phyloP scores from a whole-genome alignment of 23 red algal species.

The Agarophyton chilense region DNA sequence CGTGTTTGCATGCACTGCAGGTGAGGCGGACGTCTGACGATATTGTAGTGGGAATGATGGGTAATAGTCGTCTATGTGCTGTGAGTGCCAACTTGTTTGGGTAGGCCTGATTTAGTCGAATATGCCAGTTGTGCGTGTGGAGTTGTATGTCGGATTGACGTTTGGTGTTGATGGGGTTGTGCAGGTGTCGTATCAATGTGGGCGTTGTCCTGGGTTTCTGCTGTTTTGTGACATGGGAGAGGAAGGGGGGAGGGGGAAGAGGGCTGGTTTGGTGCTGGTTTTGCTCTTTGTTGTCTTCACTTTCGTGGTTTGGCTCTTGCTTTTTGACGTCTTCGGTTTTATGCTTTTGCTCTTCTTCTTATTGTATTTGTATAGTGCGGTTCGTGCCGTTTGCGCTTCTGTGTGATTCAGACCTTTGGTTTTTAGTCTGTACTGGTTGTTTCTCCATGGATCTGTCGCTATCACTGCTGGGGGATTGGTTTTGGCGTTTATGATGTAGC shows the following conservation, averaged over 20 bases:
- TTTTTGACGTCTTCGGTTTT: too few species aligned
- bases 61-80: not conserved
- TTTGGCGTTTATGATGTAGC: not conserved
- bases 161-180: not conserved
- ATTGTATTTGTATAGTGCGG: not conserved
- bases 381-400: not conserved
- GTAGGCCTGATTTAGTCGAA: not conserved
- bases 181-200: not conserved
- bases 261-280: not conserved
- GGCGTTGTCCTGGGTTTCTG: not conserved
- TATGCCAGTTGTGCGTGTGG: not conserved
- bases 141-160: not conserved
- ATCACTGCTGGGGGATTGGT: not conserved
- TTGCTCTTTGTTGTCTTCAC: too few species aligned
- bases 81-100: not conserved
- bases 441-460: not conserved
- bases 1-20: not conserved
- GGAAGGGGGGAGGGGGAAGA: not conserved
- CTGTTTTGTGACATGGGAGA: not conserved
- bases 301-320: too few species aligned
- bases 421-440: not conserved
- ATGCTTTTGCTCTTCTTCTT: not conserved
- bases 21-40: not conserved
- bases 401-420: not conserved
- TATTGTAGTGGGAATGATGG: not conserved